Base-by-base conservation (phyloP, 1,139 yeast species). In the Geotrichum bryndzae region DNA sequence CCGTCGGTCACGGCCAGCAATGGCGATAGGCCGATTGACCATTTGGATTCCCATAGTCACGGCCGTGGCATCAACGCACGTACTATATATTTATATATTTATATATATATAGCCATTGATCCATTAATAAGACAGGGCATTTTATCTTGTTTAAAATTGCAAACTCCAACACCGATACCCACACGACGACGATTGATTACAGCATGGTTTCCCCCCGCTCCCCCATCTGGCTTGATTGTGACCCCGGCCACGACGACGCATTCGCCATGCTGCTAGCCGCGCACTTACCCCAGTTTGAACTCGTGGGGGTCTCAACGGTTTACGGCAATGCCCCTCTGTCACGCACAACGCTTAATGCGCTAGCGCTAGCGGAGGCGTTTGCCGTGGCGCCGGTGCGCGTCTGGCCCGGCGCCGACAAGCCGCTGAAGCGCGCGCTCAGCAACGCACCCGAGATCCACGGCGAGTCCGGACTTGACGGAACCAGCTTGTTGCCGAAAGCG, bases 231-330 rank as follows among this genome's bases (percentile, higher is more conserved):
- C 73, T 90, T n/a, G 97, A 90, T 74, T 90, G 96, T 71, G 97
- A 90, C 71, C 96, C 96, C 0, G 96, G 96, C 1, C 94, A 88
- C 69, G 97, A 90, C 71, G 97, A 90, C 70, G 88, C 90, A 1
- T 82, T 89, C 59, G 96, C 96, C 10, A 78, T 90, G 7, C 76
- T 88, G 23, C 68, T 90, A 51, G 83, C 89, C 0, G 76, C 84
- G 4, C 84, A 81, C 70, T 81, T 84, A 65, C 88, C 88, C 0
- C 75, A 79, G 51, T 83, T 86, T 71, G 71, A 84, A 11, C 75
- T 90, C 10, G 72, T 87, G 3, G 97, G 96, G 0, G 81, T 90
- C 35, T 87, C 96, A 23, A 87, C 96, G 0, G 89, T 88, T 7
- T 88, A 85, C 70, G 97, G 97, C 0, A 89, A 89, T 69, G 86